Conservation (phyloP, 106 monocot genomes). For the Dendrobium officinale region DNA sequence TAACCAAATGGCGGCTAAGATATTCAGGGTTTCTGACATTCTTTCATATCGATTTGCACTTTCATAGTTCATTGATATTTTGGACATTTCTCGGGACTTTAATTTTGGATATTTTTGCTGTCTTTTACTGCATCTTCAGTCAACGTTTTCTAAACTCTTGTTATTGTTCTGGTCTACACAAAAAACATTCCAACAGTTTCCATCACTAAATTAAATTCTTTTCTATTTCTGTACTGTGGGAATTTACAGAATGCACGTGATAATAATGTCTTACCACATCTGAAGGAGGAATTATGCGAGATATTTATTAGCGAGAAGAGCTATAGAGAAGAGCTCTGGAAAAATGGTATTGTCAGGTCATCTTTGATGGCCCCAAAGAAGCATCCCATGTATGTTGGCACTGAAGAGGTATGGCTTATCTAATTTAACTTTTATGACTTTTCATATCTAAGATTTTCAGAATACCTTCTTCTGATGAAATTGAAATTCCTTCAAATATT, state of each 20-base stretch:
- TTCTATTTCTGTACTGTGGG: background rate
- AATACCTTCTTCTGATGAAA: background rate
- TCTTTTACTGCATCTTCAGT: background rate
- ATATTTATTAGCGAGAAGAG: conserved; percentile 50
- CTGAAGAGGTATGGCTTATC: conserved; percentile 48
- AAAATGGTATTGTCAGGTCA: conserved; percentile 55
- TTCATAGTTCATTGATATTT: background rate
- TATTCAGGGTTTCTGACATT: background rate
- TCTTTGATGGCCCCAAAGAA: conserved; percentile 45
- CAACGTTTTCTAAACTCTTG: background rate
- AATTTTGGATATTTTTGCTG: background rate
- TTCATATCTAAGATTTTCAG: background rate
- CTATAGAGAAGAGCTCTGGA: conserved; percentile 49
- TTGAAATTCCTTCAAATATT: conserved; percentile 14
- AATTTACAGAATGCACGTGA: conserved; percentile 43
- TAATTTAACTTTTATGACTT: background rate
- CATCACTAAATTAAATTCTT: conserved; percentile 7
- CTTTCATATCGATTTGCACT: background rate
- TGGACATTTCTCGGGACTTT: background rate
- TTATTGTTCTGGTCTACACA: background rate
- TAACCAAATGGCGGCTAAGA: no score
- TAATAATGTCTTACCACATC: conserved; percentile 37
- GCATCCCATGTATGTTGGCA: conserved; percentile 49
- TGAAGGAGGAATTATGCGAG: conserved; percentile 55
- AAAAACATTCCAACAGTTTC: background rate